phyloP scores from a whole-genome alignment of 306 rosid species.

The Erythrophleum fordii region DNA sequence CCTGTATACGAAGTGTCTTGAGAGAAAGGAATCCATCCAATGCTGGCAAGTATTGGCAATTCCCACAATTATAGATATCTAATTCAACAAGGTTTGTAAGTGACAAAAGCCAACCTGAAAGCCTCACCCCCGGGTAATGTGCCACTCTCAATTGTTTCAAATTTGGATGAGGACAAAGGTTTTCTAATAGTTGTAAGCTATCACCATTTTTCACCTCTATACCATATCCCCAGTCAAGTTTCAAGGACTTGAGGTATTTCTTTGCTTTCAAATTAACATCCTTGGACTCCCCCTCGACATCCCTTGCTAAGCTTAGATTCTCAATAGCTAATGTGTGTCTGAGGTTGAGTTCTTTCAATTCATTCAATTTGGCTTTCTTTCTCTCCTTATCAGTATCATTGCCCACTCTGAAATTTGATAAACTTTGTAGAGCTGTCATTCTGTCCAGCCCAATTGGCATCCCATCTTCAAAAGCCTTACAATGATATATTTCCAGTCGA shows the following conservation, averaged over 20 bases:
- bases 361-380: background rate
- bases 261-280: background rate
- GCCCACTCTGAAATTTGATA: background rate
- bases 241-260: background rate
- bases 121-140: background rate
- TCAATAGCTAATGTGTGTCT: background rate
- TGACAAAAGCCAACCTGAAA: background rate
- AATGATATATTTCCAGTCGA: background rate
- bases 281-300: background rate
- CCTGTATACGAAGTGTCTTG: rapidly evolving
- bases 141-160: background rate
- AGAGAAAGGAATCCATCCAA: background rate
- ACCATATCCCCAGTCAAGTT: rapidly evolving
- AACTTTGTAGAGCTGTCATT: background rate
- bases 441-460: background rate
- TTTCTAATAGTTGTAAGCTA: background rate
- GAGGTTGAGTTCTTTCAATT: background rate
- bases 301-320: background rate
- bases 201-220: background rate
- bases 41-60: background rate
- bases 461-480: background rate
- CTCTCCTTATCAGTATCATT: no score
- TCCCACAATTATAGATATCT: rapidly evolving
- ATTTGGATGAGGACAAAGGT: background rate
- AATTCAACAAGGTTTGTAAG: background rate